Evolutionary conservation across 768 basidiomycete genomes (phyloP).

Genomic region (Macrolepiota fuliginosa): DNA sequence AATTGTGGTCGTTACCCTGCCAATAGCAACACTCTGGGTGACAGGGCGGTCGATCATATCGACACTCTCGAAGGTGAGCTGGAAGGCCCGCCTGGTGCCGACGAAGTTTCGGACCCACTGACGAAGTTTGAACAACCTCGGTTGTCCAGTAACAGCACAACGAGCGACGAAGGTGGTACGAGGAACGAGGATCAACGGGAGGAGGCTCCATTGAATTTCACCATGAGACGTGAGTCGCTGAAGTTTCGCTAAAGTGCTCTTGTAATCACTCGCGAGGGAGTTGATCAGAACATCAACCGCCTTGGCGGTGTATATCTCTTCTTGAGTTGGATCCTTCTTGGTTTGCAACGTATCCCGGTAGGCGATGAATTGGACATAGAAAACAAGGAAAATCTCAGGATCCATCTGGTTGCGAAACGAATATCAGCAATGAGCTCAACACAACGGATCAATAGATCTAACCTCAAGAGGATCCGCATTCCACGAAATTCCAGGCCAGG

Average conservation of each 20-base stretch:
- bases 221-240: constrained; percentile 46
- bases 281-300: constrained; percentile 49
- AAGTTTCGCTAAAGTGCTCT: constrained; percentile 43
- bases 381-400: constrained; percentile 55
- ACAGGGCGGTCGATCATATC: constrained; percentile 44
- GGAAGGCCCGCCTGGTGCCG: constrained; percentile 37
- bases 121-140: constrained; percentile 45
- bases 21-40: constrained; percentile 35
- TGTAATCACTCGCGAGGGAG: constrained; percentile 49
- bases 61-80: constrained; percentile 48
- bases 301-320: constrained; percentile 39
- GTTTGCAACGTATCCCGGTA: constrained; percentile 39
- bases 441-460: no score
- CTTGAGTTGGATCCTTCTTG: constrained; percentile 34
- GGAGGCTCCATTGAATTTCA: constrained; percentile 56
- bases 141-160: constrained; percentile 53
- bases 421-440: no score
- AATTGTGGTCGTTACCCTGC: constrained; percentile 38
- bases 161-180: constrained; percentile 46
- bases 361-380: constrained; percentile 42
- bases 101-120: constrained; percentile 34
- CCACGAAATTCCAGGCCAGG: constrained; percentile 63
- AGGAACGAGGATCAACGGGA: constrained; percentile 56
- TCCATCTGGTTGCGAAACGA: constrained; percentile 49
- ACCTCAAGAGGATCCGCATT: constrained; percentile 56